Conservation (phyloP, 176 grass and related monocot genomes). For the Olyra latifolia region DNA sequence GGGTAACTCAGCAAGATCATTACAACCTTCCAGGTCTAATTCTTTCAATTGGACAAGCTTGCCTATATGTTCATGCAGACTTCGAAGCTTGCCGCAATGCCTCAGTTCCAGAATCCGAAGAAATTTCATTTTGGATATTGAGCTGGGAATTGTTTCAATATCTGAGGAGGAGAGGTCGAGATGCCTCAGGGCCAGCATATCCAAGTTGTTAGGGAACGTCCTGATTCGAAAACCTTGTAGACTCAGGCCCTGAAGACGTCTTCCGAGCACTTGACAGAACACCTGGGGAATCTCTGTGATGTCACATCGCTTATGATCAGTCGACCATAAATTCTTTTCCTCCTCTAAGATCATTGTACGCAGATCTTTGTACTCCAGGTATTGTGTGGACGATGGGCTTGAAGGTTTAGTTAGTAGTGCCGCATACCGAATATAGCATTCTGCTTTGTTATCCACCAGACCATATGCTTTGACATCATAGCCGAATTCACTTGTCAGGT, state of each 20-base stretch:
- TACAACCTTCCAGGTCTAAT: slow-evolving; percentile 25
- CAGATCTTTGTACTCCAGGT: no score
- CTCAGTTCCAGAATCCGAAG: slow-evolving; percentile 3
- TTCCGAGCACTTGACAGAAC: no score
- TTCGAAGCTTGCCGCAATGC: neutral
- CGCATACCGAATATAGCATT: no score
- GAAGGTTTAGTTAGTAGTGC: no score
- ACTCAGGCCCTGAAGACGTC: neutral
- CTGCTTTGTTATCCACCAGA: no score
- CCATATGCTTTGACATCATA: no score
- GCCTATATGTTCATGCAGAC: neutral
- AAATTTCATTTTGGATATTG: neutral
- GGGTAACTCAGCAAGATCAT: neutral
- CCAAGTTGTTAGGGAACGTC: neutral
- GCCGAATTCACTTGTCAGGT: no score
- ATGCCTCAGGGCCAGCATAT: neutral
- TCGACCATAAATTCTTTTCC: no score
- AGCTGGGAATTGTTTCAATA: neutral
- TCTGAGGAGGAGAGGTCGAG: slow-evolving; percentile 1
- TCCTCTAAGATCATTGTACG: neutral
- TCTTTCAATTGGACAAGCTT: neutral
- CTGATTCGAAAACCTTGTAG: neutral
- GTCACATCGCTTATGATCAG: no score
- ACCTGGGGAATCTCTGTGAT: no score
- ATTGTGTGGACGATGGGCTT: no score